phyloP scores from a whole-genome alignment of 2,329 filamentous ascomycete species.

The Phialocephala subalpina region DNA sequence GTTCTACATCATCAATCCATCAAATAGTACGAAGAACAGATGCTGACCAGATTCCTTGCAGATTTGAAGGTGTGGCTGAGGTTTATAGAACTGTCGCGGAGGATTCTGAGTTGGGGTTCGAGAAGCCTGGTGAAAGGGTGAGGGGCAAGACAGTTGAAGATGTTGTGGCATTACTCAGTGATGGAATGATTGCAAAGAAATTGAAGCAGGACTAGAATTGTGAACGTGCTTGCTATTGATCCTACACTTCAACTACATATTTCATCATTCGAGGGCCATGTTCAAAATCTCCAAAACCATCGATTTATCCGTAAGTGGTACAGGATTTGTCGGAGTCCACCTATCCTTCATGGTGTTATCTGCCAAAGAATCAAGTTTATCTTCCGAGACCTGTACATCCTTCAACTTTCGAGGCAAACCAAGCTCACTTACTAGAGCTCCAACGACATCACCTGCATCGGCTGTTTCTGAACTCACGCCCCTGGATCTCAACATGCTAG shows the following conservation, averaged over 20 bases:
- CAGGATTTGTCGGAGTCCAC: slow-evolving; percentile 59
- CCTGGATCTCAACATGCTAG: neutral
- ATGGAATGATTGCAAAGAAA: slow-evolving; percentile 3
- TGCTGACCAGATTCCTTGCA: neutral
- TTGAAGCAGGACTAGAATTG: neutral
- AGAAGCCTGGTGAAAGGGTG: slow-evolving; percentile 2
- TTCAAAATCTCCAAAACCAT: slow-evolving; percentile 54
- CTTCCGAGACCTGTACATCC: slow-evolving; percentile 57
- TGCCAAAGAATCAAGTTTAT: slow-evolving; percentile 57
- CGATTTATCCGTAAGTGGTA: slow-evolving; percentile 57
- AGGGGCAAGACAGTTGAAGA: neutral
- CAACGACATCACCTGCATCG: slow-evolving; percentile 60
- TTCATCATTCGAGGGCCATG: neutral
- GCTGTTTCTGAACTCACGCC: slow-evolving; percentile 19
- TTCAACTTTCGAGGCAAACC: slow-evolving; percentile 61
- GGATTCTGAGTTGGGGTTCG: slow-evolving; percentile 1
- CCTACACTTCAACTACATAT: neutral
- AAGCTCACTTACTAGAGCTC: slow-evolving; percentile 57
- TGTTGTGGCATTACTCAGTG: neutral
- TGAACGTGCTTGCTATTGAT: neutral
- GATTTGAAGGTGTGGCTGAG: slow-evolving; percentile 1
- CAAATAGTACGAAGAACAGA: neutral
- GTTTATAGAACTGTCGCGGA: neutral
- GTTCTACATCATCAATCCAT: neutral
- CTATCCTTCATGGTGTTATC: slow-evolving; percentile 57